Base-by-base conservation (phyloP, 495 filamentous ascomycete genomes). In the Cercophora scortea region DNA sequence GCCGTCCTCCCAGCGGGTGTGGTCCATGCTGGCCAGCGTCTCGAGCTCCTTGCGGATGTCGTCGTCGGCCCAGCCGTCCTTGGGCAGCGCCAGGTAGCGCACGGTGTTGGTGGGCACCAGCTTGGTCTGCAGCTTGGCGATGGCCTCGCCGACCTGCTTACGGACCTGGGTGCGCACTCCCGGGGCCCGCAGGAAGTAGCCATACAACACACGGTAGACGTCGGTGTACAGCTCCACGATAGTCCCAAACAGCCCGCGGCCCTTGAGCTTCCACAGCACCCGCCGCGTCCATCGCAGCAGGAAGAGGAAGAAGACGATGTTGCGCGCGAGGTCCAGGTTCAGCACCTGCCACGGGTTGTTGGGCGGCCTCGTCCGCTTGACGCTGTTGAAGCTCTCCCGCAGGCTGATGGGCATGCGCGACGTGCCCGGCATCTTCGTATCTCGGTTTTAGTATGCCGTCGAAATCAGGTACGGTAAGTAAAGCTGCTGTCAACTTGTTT, bases 1-100 rank as follows among this genome's bases (percentile, higher is more conserved):
- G 17, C 93, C 93, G 71, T 96, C 90, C 70, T 99, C 93, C 93
- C 93, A 99, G 55, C 85, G 79, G 8, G 90, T 93, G 71, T 96
- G 93, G 54, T 96, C 85, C 88, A 99, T 86, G 36, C 78, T 81
- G 32, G 79, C 82, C 55, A 97, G 72, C 59, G 83, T 81, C 42
- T 83, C 79, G 55, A 98, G 79, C 71, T 96, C 92, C 45, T 82
- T 83, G 55, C 81, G 79, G 15, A 97, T 76, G 59, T 84, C 83
- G 11, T 94, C 88, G 32, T 85, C 74, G 1, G 79, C 78, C 89
- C 89, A 91, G 56, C 90, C 90, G 59, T 95, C 84, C 63, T 87
- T 86, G 8, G 93, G 93, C 17, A 99, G 74, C 1, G 78, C 78
- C 43, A 90, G 67, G 63, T 92, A 88, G 42, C 87, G 79, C 42